Conservation (phyloP, 2,329 filamentous ascomycete species). For the Pyricularia grisea region DNA sequence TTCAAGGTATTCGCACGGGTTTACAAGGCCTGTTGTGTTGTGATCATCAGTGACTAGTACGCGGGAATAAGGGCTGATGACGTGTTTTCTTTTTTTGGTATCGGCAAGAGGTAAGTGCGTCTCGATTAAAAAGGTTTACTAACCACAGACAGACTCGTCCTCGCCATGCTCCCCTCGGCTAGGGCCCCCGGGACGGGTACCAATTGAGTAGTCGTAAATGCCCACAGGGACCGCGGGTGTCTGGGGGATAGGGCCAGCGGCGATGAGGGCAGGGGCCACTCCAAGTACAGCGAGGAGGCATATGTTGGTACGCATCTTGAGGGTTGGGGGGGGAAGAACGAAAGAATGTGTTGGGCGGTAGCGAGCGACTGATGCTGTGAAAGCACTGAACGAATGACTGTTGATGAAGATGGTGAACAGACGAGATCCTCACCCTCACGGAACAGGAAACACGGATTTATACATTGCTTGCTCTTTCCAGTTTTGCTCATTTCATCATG, state of each 20-base stretch:
- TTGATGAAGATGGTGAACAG: background rate
- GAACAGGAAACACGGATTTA: background rate
- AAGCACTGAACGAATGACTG: background rate
- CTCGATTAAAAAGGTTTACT: background rate
- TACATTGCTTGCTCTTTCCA: background rate
- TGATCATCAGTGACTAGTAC: background rate
- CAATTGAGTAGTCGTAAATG: background rate
- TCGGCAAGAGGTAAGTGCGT: background rate
- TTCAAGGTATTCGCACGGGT: background rate
- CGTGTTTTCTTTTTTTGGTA: background rate
- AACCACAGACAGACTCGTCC: background rate
- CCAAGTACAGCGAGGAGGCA: background rate
- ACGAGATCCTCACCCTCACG: background rate
- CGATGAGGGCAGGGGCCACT: background rate
- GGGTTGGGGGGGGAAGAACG: background rate
- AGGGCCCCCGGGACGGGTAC: background rate
- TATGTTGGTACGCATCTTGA: background rate
- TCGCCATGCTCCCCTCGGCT: background rate
- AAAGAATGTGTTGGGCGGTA: background rate
- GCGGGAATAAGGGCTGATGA: background rate
- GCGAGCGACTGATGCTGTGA: background rate
- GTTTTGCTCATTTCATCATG: background rate
- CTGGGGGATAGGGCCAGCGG: background rate
- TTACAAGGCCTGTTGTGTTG: background rate
- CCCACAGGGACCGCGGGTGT: background rate